Conservation (phyloP, 352 stramenopile genomes). For the Phytopythium aichiense region DNA sequence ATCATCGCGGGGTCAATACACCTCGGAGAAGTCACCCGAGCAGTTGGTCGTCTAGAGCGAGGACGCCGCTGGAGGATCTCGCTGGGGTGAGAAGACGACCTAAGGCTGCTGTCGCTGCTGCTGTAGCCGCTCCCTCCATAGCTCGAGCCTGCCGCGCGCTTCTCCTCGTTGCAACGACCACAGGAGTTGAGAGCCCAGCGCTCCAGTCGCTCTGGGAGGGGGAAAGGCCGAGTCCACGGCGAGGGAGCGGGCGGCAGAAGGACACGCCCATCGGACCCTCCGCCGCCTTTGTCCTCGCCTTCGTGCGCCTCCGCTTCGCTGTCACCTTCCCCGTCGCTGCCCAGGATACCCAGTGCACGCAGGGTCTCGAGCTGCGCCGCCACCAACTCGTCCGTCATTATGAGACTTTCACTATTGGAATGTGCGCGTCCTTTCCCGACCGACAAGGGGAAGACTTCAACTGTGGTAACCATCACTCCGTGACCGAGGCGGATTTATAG, state of each 20-base stretch:
- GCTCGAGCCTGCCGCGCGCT: not conserved
- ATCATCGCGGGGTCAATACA: not conserved
- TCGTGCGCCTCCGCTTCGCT: conserved; percentile 6
- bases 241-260: conserved; percentile 17
- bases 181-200: not conserved
- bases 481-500: conserved; percentile 2
- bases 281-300: not conserved
- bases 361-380: conserved; percentile 47
- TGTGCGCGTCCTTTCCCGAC: conserved; percentile 4
- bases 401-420: not conserved
- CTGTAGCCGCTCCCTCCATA: not conserved
- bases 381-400: conserved; percentile 30
- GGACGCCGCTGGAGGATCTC: not conserved
- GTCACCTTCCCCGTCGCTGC: conserved; percentile 20
- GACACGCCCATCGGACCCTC: conserved; percentile 12
- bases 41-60: not conserved
- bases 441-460: not conserved
- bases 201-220: not conserved
- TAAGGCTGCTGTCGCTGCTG: not conserved
- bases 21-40: not conserved
- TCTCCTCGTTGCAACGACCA: not conserved
- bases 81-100: conserved; percentile 1
- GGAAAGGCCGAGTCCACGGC: not conserved
- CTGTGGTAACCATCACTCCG: not conserved
- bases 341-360: conserved; percentile 41